Evolutionary conservation across 2,329 filamentous ascomycete genomes (phyloP), one percentile per base, ranked within the genome.

Genomic region (Dothideomycetes sp.): DNA sequence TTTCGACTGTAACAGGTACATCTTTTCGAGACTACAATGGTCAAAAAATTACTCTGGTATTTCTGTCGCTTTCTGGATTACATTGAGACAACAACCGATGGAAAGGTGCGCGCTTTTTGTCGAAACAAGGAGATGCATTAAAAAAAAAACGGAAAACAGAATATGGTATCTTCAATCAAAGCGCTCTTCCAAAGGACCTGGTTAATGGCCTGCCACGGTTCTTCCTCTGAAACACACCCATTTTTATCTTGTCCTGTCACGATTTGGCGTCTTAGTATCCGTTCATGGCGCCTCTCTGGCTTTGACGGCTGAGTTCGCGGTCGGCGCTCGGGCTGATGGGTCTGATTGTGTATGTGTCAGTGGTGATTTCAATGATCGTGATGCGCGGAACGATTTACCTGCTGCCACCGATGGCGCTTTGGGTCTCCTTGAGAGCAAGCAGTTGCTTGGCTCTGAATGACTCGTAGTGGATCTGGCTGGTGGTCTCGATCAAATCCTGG

Each of bases 371-470:
- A 17, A 25, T 6, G 30, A 8, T 9, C 11, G 17, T 13, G 31
- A n/a, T 3, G 13, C 8, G 15, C 7, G n/a, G 9, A 28, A 10
- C 2, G 28, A 13, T 8, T 33, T 47, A 53, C 63, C 89, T 77
- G 71, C 85, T 91, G 51, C 81, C 78, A 54, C 79, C 64, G 70
- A 79, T 73, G n/a, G 18, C 16, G 51, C 80, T 83, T 51, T 86
- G 84, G 74, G 84, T 94, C 74, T 98, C 91, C 79, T 96, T 98
- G 63, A 98, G 76, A 44, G 91, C 91, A 60, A 98, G 71, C 57
- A 98, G 74, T 69, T 98, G 91, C 80, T 98, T 98, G 58, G 91
- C 88, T 67, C 91, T 88, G 88, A 98, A 98, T 45, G 87, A 94
- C 75, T 98, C 91, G 74, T 98, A 98, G 76, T 98, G 91, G 67